Evolutionary conservation across 2,329 filamentous ascomycete genomes (phyloP), one percentile per base, ranked within the genome.

Genomic region (Fusarium pseudocircinatum): DNA sequence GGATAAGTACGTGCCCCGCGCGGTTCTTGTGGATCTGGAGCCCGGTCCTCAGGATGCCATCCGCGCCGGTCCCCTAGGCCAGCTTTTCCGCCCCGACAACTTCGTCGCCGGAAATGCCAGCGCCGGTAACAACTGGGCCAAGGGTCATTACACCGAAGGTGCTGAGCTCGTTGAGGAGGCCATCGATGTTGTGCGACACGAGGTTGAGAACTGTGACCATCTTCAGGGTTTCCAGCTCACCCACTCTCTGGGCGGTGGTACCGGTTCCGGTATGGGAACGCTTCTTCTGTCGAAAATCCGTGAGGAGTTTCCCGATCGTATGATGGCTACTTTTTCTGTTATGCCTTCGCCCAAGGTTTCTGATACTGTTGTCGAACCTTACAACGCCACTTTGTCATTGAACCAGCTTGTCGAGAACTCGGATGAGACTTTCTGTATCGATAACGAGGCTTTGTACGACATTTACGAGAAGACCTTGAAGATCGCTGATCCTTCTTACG

Each of bases 81-180:
- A 98, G 89, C 95, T 99, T 79, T 98, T 99, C 94, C 95, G 96
- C 78, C 96, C 96, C 83, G 96, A 99, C 89, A 99, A 98, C 93
- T 98, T 98, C 87, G 94, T 98, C 83, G 98, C 98, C 85, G 96
- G 96, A 80, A 96, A 98, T 89, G 98, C 96, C 80, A 96, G 96
- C 90, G 96, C 96, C 85, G 96, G 96, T 87, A 99, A 99, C 94
- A 98, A 98, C 92, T 99, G 96, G 96, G 96, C 96, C 86, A 98
- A 98, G 93, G 96, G 96, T 87, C 96, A 99, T 86, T 99, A 98
- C 91, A 98, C 96, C 76, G 96, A 99, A 89, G 96, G 96, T 91
- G 96, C 96, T 79, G 96, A 99, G 89, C 91, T 98, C 74, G 96
- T 98, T 78, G 96, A 99, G 89, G 91, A 98, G 82, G 96, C 98